These are phyloP conservation scores for Withania somnifera DNA, from an alignment of 305 asterid species.

Conservation along the genomic window DNA sequence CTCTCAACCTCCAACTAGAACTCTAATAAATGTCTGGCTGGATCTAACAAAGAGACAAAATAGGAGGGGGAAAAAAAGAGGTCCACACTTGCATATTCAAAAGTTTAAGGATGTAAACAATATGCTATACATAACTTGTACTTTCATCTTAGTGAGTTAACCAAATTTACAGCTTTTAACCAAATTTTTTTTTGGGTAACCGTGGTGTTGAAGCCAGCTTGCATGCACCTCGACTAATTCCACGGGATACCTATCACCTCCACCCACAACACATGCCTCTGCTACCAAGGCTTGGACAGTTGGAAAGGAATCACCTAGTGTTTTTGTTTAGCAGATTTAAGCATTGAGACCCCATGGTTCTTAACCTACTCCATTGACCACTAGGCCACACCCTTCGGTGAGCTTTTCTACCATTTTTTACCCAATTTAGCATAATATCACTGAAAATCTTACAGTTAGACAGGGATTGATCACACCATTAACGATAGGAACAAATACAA, in stretches of 20 bases:
- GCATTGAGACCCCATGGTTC: background rate
- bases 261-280: too few species aligned
- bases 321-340: background rate
- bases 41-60: background rate
- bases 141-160: background rate
- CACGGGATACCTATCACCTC: background rate
- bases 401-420: background rate
- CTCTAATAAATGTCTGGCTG: background rate
- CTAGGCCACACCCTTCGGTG: background rate
- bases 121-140: background rate
- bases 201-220: background rate
- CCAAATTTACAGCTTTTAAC: background rate
- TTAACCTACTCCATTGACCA: background rate
- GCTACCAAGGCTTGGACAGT: too few species aligned
- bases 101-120: background rate
- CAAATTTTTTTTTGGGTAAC: background rate
- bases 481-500: background rate
- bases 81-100: background rate
- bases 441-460: background rate
- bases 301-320: too few species aligned
- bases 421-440: background rate
- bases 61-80: background rate
- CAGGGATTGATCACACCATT: background rate
- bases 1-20: background rate
- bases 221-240: background rate